Evolutionary conservation across 192 early-diverging fungal species (phyloP), one percentile per base, ranked within the genome.

Genomic region (Coemansia furcata): DNA sequence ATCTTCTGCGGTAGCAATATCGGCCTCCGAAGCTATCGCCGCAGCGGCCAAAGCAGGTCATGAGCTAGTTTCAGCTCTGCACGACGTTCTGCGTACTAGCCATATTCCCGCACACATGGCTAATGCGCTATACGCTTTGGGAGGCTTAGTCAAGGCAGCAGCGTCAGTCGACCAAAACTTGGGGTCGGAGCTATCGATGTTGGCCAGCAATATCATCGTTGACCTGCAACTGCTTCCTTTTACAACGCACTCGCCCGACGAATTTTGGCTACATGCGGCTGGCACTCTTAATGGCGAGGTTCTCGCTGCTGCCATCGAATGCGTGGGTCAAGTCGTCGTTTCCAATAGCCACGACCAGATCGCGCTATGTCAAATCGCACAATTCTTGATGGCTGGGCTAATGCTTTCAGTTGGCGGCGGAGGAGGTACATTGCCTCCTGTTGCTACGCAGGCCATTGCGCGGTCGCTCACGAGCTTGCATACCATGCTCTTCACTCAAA

Each of bases 301-400:
- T 11, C 59, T 68, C 10, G 66, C 65, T 3, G 75, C 75, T 14
- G 69, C 75, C 1, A 44, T 77, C n/a, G 75, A 77, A 38, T 77
- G 75, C 36, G 59, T n/a, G 6, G 65, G 64, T 12, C 62, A 67
- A 17, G 55, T 63, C 14, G 62, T 66, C 8, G n/a, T 47, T 39
- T 55, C 69, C 46, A 64, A 60, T 17, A 54, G 46, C 21, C 68
- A 77, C 15, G 75, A 77, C 43, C 52, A 39, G 19, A 62, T 57
- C 3, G 26, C 49, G 32, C 30, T 77, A 21, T 58, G 65, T 50
- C 61, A 32, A 2, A 54, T 63, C 2, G 49, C 69, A n/a, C 69
- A 72, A 65, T 57, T 63, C 40, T n/a, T 77, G 40, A 65, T 77
- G 75, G 50, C 47, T 0, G 66, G 58, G 14, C 57, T 77, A 21